phyloP scores from a whole-genome alignment of 345 rosid genomes.

The Eucalyptus cladocalyx region DNA sequence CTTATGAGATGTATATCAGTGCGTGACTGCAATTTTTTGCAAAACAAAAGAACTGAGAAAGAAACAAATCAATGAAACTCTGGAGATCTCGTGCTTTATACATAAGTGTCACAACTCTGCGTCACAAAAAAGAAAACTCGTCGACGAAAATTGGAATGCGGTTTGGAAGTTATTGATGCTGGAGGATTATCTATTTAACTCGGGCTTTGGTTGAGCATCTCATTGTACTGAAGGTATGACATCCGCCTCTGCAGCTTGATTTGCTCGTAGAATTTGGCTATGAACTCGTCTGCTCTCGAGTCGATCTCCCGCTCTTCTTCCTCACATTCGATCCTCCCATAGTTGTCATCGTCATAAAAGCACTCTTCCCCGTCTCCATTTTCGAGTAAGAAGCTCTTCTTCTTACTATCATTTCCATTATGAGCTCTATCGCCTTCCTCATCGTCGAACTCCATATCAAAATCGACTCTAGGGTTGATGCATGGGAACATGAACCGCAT shows the following conservation, averaged over 20 bases:
- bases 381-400: not conserved
- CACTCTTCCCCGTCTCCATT: not conserved
- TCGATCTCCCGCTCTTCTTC: slow-evolving; percentile 50
- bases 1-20: not conserved
- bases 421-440: not conserved
- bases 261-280: slow-evolving; percentile 59
- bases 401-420: too few relatives aligned
- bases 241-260: slow-evolving; percentile 73
- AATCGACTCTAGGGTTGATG: slow-evolving; percentile 43
- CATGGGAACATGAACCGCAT: slow-evolving; percentile 59
- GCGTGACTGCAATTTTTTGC: not conserved
- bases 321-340: not conserved
- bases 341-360: not conserved
- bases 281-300: slow-evolving; percentile 75
- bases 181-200: not conserved
- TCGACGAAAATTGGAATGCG: not conserved
- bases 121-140: too few relatives aligned
- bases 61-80: too few relatives aligned
- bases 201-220: not conserved
- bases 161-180: not conserved
- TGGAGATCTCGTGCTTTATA: too few relatives aligned
- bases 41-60: too few relatives aligned
- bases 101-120: too few relatives aligned
- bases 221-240: slow-evolving; percentile 41
- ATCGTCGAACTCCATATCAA: slow-evolving; percentile 34